Evolutionary conservation across 208 protist genomes (phyloP), one percentile per base, ranked within the genome.

Genomic region (Acanthamoeba royreba): DNA sequence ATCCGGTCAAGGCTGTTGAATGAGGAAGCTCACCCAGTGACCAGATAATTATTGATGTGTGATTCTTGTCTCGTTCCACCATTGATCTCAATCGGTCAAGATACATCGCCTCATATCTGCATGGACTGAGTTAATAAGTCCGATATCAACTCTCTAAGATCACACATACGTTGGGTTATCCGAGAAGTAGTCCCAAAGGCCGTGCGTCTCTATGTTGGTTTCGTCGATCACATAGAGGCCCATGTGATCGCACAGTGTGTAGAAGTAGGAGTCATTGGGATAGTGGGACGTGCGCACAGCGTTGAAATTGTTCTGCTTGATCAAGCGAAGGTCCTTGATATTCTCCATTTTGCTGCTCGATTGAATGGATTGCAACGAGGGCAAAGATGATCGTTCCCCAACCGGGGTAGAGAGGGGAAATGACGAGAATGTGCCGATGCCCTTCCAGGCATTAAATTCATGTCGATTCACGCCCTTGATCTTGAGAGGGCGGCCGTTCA

Each of bases 131-230:
- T n/a, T n/a, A n/a, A n/a, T n/a, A n/a, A n/a, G n/a, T n/a, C n/a
- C n/a, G n/a, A n/a, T n/a, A n/a, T n/a, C n/a, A n/a, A n/a, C n/a
- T n/a, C n/a, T n/a, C n/a, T n/a, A n/a, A n/a, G n/a, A n/a, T n/a
- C n/a, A n/a, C n/a, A n/a, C n/a, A n/a, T 74, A 83, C 58, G 47
- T 22, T 2, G 43, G 66, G 55, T 83, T n/a, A 45, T 74, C 66
- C 8, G 66, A 74, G 45, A 83, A 92, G 42, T 52, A 9, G 33
- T 81, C 87, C 66, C 42, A 79, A 9, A 95, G 43, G 47, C 93
- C 96, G 74, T 97, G 96, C 19, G 95, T 95, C 88, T 97, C 96
- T 43, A 96, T 86, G 81, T 97, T 97, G 47, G 95, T 94, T 53
- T 97, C 96, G 86, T 96, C 94, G 7, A 95, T 61, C 13, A 97